These are phyloP conservation scores for Ulvella scutata DNA, from an alignment of 139 green algal genomes.

Conservation along the genomic window DNA sequence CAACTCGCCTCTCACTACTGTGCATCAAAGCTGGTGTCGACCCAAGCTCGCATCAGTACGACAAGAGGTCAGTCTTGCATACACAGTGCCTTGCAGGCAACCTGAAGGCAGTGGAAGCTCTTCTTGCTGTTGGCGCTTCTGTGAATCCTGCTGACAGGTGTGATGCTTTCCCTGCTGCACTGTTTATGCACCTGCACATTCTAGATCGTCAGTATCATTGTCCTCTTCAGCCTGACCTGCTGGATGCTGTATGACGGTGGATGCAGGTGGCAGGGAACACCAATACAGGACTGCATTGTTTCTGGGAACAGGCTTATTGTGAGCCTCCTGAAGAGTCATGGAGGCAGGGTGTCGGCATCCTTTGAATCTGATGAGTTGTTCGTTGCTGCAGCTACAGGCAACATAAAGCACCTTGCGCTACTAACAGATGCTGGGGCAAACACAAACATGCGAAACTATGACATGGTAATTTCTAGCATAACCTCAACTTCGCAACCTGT, in stretches of 20 bases:
- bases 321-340: not conserved
- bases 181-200: no score
- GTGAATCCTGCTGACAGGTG: not conserved
- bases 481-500: no score
- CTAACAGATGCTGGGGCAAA: not conserved
- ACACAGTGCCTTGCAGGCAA: conserved; percentile 33
- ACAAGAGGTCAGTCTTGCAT: conserved; percentile 42
- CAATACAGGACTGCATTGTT: not conserved
- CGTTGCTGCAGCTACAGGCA: not conserved
- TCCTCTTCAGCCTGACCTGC: no score
- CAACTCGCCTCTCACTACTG: not conserved
- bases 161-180: not conserved
- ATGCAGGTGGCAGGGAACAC: not conserved
- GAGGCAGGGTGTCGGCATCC: not conserved
- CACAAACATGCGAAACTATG: not conserved
- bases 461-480: no score
- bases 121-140: not conserved
- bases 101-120: conserved; percentile 20
- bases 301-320: not conserved
- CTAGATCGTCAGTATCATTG: no score
- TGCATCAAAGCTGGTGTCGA: not conserved
- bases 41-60: conserved; percentile 26
- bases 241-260: not conserved
- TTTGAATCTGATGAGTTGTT: not conserved
- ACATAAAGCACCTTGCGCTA: not conserved